These are phyloP conservation scores for Sporothrix globosa DNA, from an alignment of 2,329 filamentous ascomycete genomes.

Conservation along the genomic window DNA sequence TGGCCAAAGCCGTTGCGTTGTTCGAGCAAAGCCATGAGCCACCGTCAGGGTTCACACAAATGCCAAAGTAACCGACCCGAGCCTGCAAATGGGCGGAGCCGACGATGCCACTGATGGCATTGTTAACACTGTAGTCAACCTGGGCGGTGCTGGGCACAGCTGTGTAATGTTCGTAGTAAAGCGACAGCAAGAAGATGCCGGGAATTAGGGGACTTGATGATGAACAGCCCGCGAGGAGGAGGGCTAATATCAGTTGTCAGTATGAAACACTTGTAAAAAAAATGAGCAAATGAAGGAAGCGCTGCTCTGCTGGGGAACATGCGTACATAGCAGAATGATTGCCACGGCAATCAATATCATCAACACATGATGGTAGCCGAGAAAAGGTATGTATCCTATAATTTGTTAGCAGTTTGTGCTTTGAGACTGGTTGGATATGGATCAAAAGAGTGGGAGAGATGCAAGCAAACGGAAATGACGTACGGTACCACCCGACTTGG, in stretches of 20 bases:
- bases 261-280: not conserved
- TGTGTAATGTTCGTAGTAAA: conserved; percentile 90
- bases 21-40: conserved; percentile 94
- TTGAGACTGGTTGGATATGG: not conserved
- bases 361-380: conserved; percentile 81
- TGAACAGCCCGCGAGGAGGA: conserved; percentile 92
- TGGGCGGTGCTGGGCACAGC: conserved; percentile 82
- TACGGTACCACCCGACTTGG: conserved; percentile 56
- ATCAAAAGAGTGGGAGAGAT: not conserved
- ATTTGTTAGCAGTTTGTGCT: not conserved
- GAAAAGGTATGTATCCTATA: conserved; percentile 67
- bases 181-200: conserved; percentile 94
- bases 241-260: conserved; percentile 59
- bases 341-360: conserved; percentile 95
- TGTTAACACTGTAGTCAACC: conserved; percentile 84
- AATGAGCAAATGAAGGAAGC: not conserved
- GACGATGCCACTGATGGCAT: conserved; percentile 87
- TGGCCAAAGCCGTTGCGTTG: conserved; percentile 90
- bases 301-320: not conserved
- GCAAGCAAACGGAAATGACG: conserved; percentile 39
- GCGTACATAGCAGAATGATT: conserved; percentile 91
- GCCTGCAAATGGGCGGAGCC: conserved; percentile 82
- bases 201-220: conserved; percentile 95
- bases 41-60: conserved; percentile 90
- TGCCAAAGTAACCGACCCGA: conserved; percentile 95